Evolutionary conservation across 345 rosid genomes (phyloP), one percentile per base, ranked within the genome.

Genomic region (Moricandia moricandioides): DNA sequence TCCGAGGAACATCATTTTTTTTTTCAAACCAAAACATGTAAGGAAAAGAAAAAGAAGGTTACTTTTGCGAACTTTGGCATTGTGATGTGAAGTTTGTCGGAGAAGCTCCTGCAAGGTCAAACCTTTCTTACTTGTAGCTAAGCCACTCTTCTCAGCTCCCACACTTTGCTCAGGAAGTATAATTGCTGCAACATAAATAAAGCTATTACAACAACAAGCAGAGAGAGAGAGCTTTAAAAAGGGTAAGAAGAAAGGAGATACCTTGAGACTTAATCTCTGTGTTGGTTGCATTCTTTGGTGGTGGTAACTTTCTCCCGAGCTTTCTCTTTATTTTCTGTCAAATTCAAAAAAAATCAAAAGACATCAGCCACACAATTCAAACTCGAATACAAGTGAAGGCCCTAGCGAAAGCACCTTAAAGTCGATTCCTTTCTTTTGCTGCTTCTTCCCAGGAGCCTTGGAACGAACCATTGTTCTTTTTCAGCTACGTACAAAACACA

Each of bases 211-310:
- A 30, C 11, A 18, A 59, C 24, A 56, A 73, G 21, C 69, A 66
- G 73, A 49, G 51, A 39, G 62, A 14, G 31, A 29, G 31, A 11
- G 10, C 30, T 27, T 29, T 9, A 11, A 33, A n/a, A 27, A 16
- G 40, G 17, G 31, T 26, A 67, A 73, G 64, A 17, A 58, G 65
- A 75, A 69, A 63, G 33, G 58, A 70, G 26, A 77, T 51, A 95
- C 99, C 96, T 89, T 86, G 90, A 72, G 90, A 95, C 56, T 86
- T 92, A 76, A 90, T 83, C 82, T 92, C 90, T 12, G 97, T 95
- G 84, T 88, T 86, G 0, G 99, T 95, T 1, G 92, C 86, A 80
- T 92, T 92, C 83, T 87, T 88, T 8, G 96, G 86, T 5, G 96
- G 99, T 5, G 97, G 97, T 84, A 95, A 79, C 59, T 87, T 95